A percentile compares a stretch with the other conserved stretches of the same genome.
Evolutionary conservation across 495 filamentous ascomycete species (phyloP).

Genomic region (Sabuloglossum arenarium): DNA sequence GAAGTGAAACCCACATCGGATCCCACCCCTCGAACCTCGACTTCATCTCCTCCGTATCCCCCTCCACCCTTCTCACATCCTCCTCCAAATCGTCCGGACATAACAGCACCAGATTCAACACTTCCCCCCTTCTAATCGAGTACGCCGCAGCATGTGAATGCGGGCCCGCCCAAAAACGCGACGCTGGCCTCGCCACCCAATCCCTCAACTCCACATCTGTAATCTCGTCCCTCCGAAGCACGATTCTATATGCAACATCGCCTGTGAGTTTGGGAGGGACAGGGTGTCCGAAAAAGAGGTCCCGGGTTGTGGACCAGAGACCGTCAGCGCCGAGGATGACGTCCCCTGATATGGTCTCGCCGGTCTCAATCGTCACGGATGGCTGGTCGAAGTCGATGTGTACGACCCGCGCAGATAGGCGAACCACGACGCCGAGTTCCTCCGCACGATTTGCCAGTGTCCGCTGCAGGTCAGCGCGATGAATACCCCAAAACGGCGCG

Average conservation of each 20-base stretch:
- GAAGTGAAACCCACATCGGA: background rate
- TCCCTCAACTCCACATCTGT: slow-evolving; percentile 26
- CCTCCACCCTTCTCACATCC: slow-evolving; percentile 30
- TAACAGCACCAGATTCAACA: slow-evolving; percentile 49
- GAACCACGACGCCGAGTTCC: slow-evolving; percentile 8
- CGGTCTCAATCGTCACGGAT: background rate
- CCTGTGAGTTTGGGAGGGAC: slow-evolving; percentile 27
- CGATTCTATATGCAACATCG: slow-evolving; percentile 44
- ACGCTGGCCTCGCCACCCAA: slow-evolving; percentile 30
- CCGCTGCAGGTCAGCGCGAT: slow-evolving; percentile 16
- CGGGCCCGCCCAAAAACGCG: slow-evolving; percentile 55
- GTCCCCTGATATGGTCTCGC: slow-evolving; percentile 5
- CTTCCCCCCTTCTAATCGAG: slow-evolving; percentile 33
- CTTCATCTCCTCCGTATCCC: slow-evolving; percentile 8
- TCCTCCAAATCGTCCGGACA: slow-evolving; percentile 45
- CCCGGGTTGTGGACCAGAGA: slow-evolving; percentile 16
- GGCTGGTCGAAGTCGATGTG: background rate
- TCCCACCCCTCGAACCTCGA: background rate
- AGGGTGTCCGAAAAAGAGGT: background rate
- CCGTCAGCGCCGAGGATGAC: slow-evolving; percentile 20
- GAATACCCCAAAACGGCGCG: slow-evolving; percentile 15
- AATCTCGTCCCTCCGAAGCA: slow-evolving; percentile 34
- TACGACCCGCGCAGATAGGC: background rate
- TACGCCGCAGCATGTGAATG: slow-evolving; percentile 43
- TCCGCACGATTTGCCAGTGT: slow-evolving; percentile 11